Evolutionary conservation across 768 basidiomycete species (phyloP).

Genomic region (Suillus tomentosus): DNA sequence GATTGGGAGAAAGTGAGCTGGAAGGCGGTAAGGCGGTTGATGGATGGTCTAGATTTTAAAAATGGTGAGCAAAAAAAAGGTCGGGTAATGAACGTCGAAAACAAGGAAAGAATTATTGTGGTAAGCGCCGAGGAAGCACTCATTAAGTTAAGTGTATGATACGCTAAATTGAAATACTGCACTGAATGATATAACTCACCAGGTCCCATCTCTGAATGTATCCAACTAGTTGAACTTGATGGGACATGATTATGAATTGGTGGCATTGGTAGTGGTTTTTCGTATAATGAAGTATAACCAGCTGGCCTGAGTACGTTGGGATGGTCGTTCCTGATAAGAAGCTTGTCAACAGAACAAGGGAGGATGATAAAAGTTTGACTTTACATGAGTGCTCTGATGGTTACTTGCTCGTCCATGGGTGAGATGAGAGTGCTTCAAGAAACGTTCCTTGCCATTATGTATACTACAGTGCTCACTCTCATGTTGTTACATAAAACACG

Average conservation of each 20-base stretch:
- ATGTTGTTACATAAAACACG: slow-evolving; percentile 31
- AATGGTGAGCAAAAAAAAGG: slow-evolving; percentile 21
- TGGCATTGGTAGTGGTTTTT: slow-evolving; percentile 42
- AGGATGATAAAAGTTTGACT: slow-evolving; percentile 15
- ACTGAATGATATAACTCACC: slow-evolving; percentile 24
- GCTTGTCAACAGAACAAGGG: slow-evolving; percentile 2
- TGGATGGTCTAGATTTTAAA: slow-evolving; percentile 32
- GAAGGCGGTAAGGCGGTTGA: slow-evolving; percentile 35
- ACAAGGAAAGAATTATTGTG: slow-evolving; percentile 22
- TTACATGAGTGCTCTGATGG: slow-evolving; percentile 20
- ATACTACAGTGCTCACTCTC: slow-evolving; percentile 16
- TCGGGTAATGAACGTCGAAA: slow-evolving; percentile 19
- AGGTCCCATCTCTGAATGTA: slow-evolving; percentile 16
- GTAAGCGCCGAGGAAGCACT: slow-evolving; percentile 22
- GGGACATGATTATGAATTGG: slow-evolving; percentile 13
- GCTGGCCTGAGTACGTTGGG: slow-evolving; percentile 29
- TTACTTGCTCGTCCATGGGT: background rate
- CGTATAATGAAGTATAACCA: slow-evolving; percentile 19
- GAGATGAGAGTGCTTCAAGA: too few relatives aligned
- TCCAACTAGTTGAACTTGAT: slow-evolving; percentile 27
- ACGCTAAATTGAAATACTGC: background rate
- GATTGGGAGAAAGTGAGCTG: slow-evolving; percentile 32
- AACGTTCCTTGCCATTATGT: background rate
- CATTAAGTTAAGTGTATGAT: background rate
- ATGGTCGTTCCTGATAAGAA: slow-evolving; percentile 23